Evolutionary conservation across 1,284 basidiomycete species (phyloP).

Genomic region (Apiotrichum brassicae): DNA sequence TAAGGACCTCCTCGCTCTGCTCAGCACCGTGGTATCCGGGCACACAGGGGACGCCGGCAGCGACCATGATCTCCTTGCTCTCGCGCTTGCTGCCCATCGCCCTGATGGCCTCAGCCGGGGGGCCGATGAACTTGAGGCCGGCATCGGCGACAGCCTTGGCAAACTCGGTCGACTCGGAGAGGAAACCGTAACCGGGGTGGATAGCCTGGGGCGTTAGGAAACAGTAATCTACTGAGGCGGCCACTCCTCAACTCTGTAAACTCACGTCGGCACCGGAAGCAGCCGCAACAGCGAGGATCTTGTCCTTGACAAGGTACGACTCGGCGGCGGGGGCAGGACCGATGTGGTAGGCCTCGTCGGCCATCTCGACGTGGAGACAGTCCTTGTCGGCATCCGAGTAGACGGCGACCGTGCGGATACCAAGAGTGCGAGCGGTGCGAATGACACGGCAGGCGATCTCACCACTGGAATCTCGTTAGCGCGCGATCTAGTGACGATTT

Average conservation of each 20-base stretch:
- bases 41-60: slow-evolving; percentile 85
- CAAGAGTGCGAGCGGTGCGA: slow-evolving; percentile 75
- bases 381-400: slow-evolving; percentile 80
- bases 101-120: slow-evolving; percentile 55
- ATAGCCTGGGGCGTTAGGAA: slow-evolving; percentile 27
- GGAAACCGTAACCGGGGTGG: slow-evolving; percentile 72
- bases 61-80: slow-evolving; percentile 79
- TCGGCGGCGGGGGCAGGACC: slow-evolving; percentile 80
- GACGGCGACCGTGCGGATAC: slow-evolving; percentile 85
- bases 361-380: slow-evolving; percentile 68
- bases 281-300: slow-evolving; percentile 74
- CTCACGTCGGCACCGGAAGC: slow-evolving; percentile 72
- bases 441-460: slow-evolving; percentile 95
- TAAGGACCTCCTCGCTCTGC: slow-evolving; percentile 52
- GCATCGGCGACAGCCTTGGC: slow-evolving; percentile 51
- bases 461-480: slow-evolving; percentile 55
- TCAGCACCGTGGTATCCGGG: slow-evolving; percentile 58
- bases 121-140: slow-evolving; percentile 60
- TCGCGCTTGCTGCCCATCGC: slow-evolving; percentile 59
- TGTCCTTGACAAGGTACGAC: slow-evolving; percentile 84
- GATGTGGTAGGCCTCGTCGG: slow-evolving; percentile 93
- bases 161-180: slow-evolving; percentile 65
- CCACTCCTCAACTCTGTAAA: no score
- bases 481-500: no score
- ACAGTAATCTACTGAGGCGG: no score